Base-by-base conservation (phyloP, 805 yeast genomes). In the Wickerhamiella bombiphila region DNA sequence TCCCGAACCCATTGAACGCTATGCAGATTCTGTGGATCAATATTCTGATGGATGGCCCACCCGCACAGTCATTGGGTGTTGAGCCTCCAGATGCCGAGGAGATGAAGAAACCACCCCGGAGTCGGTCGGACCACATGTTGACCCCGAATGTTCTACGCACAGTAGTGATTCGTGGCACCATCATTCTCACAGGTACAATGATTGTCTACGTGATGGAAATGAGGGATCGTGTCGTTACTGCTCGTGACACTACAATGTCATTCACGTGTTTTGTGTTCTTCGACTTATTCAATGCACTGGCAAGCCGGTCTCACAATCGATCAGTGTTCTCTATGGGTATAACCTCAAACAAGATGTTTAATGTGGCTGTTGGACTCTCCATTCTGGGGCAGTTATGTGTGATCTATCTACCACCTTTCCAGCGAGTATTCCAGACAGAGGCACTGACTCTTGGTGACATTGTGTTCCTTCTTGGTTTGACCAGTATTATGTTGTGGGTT, bases 1-100 rank as follows among this genome's bases (percentile, higher is more conserved):
- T 88, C 42, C 94, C 95, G 36, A 86, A 83, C 50, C 98, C 98
- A 8, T 68, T 88, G 50, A 88, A 88, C 55, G 95, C 98, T 21
- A 88, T 88, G 98, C 97, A 91, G 65, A 91, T 88, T 50, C 65
- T 88, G 51, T 88, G 97, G 96, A 88, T 88, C 56, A 88, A 88
- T 57, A 91, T 88, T 45, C 68, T 88, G 41, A 88, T 88, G 98
- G 98, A 88, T 62, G 98, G 98, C 1, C 98, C 98, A 8, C 98
- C 98, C 3, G 97, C 97, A 1, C 98, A 88, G 62, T 80, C 94
- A 0, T 65, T 88, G 32, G 98, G 98, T 42, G 97, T 91, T 22
- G 98, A 88, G 60, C 93, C 95, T 1, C 97, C 88, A 11, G 97
- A 88, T 54, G 85, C 80, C 44, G 93, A 80, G 56, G 94, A 88